Evolutionary conservation across 108 stramenopile species (phyloP).

Genomic region (Schizochytrium sp.): DNA sequence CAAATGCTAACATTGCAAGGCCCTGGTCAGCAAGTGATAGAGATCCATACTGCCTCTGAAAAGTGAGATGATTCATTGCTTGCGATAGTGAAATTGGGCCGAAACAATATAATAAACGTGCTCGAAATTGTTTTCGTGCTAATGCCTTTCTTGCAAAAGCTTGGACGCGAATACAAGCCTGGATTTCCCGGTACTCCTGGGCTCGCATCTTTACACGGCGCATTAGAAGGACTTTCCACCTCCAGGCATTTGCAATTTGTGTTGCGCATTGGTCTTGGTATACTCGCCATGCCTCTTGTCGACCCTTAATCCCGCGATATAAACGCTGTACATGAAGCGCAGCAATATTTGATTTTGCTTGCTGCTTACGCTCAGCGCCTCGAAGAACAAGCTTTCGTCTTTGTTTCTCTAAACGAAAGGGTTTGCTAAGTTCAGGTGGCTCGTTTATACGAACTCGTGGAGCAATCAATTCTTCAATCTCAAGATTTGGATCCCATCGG

Average conservation of each 20-base stretch:
- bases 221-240: background rate
- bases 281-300: background rate
- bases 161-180: background rate
- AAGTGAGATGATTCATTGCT: background rate
- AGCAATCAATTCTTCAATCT: background rate
- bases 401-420: background rate
- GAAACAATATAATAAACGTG: background rate
- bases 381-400: background rate
- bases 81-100: background rate
- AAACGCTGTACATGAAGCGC: background rate
- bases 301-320: background rate
- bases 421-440: background rate
- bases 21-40: background rate
- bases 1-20: background rate
- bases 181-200: background rate
- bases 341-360: background rate
- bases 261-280: background rate
- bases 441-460: constrained; percentile 29
- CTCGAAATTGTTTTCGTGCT: background rate
- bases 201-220: background rate
- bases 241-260: background rate
- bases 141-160: background rate
- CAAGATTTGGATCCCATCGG: background rate
- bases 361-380: background rate
- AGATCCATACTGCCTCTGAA: background rate